These are phyloP conservation scores for Curvularia verruculosa DNA, from an alignment of 2,329 filamentous ascomycete species.

Conservation along the genomic window DNA sequence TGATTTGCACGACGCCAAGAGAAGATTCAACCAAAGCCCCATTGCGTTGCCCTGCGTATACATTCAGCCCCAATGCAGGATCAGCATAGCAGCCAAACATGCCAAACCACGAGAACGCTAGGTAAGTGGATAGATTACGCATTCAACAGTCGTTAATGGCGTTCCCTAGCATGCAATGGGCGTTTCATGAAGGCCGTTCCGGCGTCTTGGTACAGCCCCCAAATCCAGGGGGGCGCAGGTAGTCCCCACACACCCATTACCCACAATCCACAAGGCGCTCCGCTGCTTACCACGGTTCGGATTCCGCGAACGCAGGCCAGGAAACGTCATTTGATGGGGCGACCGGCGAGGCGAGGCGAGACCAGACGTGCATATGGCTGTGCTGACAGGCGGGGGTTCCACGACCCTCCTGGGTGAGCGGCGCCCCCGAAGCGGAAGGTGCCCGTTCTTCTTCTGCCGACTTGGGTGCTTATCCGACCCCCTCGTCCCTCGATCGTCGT, in stretches of 20 bases:
- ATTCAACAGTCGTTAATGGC: constrained; percentile 3
- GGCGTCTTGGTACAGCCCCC: constrained; percentile 4
- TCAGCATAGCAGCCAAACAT: neutral
- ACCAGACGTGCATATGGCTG: constrained; percentile 1
- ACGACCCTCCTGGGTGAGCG: neutral
- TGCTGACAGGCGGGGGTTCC: neutral
- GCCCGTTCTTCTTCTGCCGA: neutral
- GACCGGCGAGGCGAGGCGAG: too few relatives aligned
- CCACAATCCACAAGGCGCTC: neutral
- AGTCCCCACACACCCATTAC: neutral
- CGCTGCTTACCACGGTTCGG: neutral
- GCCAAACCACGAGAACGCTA: neutral
- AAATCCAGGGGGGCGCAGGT: constrained; percentile 7
- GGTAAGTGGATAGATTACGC: neutral
- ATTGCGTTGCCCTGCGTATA: neutral
- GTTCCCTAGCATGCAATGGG: constrained; percentile 5
- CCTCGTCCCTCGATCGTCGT: neutral
- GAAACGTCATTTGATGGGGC: constrained; percentile 9
- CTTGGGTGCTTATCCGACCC: neutral
- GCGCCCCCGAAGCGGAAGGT: neutral
- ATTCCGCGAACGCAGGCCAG: neutral
- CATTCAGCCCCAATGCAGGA: neutral
- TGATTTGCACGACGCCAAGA: neutral
- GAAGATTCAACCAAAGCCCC: neutral
- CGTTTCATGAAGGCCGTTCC: constrained; percentile 11